Base-by-base conservation (phyloP, 2,329 filamentous ascomycete genomes). In the Neonectria neomacrospora region DNA sequence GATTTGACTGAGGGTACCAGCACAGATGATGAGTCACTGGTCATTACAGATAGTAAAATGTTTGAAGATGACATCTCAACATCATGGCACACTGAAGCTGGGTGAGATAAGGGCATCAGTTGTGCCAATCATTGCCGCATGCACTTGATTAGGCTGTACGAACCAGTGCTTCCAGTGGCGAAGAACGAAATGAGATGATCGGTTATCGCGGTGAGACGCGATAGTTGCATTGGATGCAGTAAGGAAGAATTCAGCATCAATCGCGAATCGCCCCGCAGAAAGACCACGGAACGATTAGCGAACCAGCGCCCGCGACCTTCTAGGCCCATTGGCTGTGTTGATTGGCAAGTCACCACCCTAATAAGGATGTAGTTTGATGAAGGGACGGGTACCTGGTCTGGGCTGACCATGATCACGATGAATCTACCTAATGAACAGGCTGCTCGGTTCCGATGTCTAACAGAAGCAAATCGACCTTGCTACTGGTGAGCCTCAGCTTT, bases 241-340 rank as follows among this genome's bases (percentile, higher is more conserved):
- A 59, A 60, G 41, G 18, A 34, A 48, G 28, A 20, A n/a, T 50
- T 32, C 10, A 26, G 47, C 47, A 50, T 50, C 45, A 45, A 63
- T 58, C 54, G 60, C 54, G 54, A 58, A 63, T 54, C 54, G 60
- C 54, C 60, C 54, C 60, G 44, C 60, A 58, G 47, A 39, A 52
- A n/a, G 47, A n/a, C 34, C 14, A n/a, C 54, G 59, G 45, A 23
- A 28, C 60, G 60, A 63, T 58, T 63, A 63, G 60, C 60, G 60
- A 63, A 62, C 41, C 58, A 52, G 45, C 23, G 41, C 30, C 26
- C 39, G 37, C 45, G 23, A 23, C 45, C 16, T 26, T 26, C 6
- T 26, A 26, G 23, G 23, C 23, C 23, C 23, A 26, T 26, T 26
- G 23, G 23, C 6, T 26, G 23, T 3, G 23, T 30, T 14, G 16